These are phyloP conservation scores for Neurospora sp. DNA, from an alignment of 495 filamentous ascomycete species.

Conservation along the genomic window DNA sequence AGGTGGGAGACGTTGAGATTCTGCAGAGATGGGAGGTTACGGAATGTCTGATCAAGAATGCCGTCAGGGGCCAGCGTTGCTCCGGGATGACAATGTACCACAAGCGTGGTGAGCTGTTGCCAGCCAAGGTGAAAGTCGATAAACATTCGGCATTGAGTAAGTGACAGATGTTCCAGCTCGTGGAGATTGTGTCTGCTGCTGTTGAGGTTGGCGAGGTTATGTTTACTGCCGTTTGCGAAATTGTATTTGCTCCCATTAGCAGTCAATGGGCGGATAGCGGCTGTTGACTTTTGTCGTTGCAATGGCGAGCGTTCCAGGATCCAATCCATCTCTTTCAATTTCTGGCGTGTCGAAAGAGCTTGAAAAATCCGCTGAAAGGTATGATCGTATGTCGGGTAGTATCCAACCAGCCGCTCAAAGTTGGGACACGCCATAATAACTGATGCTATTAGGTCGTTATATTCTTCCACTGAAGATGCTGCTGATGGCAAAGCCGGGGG, in stretches of 20 bases:
- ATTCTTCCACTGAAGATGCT: constrained; percentile 42
- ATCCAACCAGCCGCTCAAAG: constrained; percentile 63
- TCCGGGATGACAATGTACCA: constrained; percentile 57
- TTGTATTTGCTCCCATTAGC: background rate
- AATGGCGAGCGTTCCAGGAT: constrained; percentile 41
- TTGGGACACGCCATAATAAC: constrained; percentile 81
- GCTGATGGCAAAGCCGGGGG: constrained; percentile 53
- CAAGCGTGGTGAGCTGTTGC: constrained; percentile 60
- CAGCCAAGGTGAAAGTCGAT: constrained; percentile 61
- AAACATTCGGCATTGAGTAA: constrained; percentile 56
- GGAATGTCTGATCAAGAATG: constrained; percentile 56
- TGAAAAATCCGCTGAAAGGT: constrained; percentile 66
- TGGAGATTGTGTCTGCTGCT: constrained; percentile 1
- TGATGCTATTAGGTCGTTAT: constrained; percentile 64
- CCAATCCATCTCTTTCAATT: constrained; percentile 74
- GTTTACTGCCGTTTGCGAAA: constrained; percentile 6
- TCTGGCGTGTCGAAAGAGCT: constrained; percentile 65
- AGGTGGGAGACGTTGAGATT: constrained; percentile 69
- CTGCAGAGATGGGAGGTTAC: constrained; percentile 56
- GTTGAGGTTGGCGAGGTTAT: background rate
- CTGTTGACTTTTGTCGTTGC: constrained; percentile 16
- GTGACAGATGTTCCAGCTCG: constrained; percentile 45
- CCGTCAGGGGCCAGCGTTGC: constrained; percentile 55
- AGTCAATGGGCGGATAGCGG: background rate
- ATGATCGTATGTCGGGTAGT: constrained; percentile 60